Conservation (phyloP, 805 yeast genomes). For the Wickerhamiella domercqiae region DNA sequence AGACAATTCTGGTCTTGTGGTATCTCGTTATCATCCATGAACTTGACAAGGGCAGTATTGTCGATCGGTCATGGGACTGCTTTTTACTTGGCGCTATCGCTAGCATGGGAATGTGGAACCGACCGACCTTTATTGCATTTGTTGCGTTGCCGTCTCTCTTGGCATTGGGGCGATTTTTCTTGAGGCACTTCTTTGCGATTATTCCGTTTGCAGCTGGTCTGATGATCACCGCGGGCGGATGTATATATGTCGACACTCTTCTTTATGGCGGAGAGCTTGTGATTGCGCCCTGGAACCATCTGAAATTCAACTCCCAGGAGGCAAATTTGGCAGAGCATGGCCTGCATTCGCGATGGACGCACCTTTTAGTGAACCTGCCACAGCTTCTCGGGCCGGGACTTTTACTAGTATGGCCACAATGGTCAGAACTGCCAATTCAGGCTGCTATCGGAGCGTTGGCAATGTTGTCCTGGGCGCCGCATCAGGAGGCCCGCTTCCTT, state of each 20-base stretch:
- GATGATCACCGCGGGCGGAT: conserved; percentile 22
- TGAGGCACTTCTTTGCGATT: conserved; percentile 23
- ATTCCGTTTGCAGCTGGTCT: conserved; percentile 26
- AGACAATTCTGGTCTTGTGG: conserved; percentile 36
- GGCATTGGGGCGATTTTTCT: conserved; percentile 31
- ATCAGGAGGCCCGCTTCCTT: conserved; percentile 85
- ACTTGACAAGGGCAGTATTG: conserved; percentile 15
- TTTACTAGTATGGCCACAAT: conserved; percentile 30
- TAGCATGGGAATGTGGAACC: conserved; percentile 62
- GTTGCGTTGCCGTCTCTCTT: conserved; percentile 42
- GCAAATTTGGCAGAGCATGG: conserved; percentile 67
- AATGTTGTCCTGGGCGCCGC: conserved; percentile 60
- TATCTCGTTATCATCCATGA: conserved; percentile 36
- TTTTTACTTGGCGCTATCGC: conserved; percentile 36
- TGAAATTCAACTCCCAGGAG: conserved; percentile 47
- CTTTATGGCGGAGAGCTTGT: conserved; percentile 27
- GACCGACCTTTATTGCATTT: conserved; percentile 72
- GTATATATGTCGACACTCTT: conserved; percentile 41
- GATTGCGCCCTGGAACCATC: conserved; percentile 63
- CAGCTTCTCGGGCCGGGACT: conserved; percentile 68
- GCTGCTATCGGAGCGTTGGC: conserved; percentile 47
- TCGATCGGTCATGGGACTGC: conserved; percentile 23
- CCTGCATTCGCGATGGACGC: conserved; percentile 63
- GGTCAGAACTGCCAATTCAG: conserved; percentile 40
- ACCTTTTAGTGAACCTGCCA: conserved; percentile 61